Base-by-base conservation (phyloP, 2,329 filamentous ascomycete species). In the Thielaviopsis ethacetica region DNA sequence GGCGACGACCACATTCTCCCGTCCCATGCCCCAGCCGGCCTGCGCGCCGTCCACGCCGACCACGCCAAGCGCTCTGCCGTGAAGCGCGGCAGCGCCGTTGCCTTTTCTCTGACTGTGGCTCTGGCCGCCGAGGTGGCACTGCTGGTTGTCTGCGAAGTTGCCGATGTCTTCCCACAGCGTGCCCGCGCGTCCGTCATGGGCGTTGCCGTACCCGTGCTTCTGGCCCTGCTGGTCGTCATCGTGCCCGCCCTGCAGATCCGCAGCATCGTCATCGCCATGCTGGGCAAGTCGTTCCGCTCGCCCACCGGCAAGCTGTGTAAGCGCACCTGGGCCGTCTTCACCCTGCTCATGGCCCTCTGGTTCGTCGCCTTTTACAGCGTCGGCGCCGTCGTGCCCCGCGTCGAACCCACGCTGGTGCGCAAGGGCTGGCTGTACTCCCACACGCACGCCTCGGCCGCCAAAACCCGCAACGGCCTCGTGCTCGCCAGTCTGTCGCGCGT, bases 131-230 rank as follows among this genome's bases (percentile, higher is more conserved):
- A 91, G 1, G 75, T 95, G 53, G 88, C 83, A 2, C 84, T 91
- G 70, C 72, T 95, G 64, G 86, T 95, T 53, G 77, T 95, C 9
- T 89, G 87, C 65, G 89, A 95, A 70, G 88, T 95, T 51, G 83
- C 86, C 26, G 87, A 88, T 66, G 76, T 85, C 5, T 77, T 88
- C n/a, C 79, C 84, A 63, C 77, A 82, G 6, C 74, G 75, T 34
- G 87, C 86, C 13, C 77, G 88, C 61, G 79, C 78, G 22, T 67
- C 85, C 27, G 87, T 85, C 22, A 74, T 94, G 64, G 77, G 81
- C 59, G 71, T 85, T 30, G 88, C 85, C 0, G 79, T 94, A 26
- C 81, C 84, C 6, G 79, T 81, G 21, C 73, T 95, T 50, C 72
- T 94, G 27, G 77, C 88, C 47, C 71, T 91, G 62, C 77, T 93